Conservation (phyloP, 306 rosid species). For the Corylus heterophylla region DNA sequence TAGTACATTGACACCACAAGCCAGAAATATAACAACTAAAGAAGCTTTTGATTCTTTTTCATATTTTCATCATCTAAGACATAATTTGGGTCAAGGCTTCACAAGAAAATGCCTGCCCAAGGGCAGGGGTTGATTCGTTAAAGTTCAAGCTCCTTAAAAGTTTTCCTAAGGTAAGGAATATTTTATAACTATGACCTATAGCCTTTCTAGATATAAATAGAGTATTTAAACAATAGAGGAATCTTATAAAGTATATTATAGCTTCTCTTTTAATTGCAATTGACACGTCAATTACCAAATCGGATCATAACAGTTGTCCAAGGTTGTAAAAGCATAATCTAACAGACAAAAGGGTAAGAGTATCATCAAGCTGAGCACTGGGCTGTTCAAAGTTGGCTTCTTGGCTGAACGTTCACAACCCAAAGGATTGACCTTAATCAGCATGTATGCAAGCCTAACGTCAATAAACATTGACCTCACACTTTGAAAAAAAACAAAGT, state of each 20-base stretch:
- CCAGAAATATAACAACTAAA: slow-evolving; percentile 1
- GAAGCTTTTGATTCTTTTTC: neutral
- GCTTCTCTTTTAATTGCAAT: neutral
- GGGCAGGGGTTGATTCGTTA: neutral
- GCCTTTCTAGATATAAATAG: neutral
- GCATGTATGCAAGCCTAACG: neutral
- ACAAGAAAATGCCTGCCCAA: neutral
- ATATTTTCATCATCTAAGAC: neutral
- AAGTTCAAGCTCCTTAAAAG: neutral
- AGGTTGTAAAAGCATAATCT: neutral
- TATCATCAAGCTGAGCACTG: neutral
- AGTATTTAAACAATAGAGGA: neutral
- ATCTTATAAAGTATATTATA: neutral
- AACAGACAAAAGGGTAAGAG: neutral
- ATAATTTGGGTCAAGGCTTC: neutral
- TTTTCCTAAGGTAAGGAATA: neutral
- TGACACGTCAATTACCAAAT: neutral
- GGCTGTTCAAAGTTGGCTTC: neutral
- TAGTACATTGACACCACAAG: too few relatives aligned
- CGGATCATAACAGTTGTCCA: neutral
- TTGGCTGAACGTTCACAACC: neutral
- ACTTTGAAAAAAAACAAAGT: neutral
- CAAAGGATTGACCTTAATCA: neutral
- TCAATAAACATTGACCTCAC: neutral
- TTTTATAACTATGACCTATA: neutral